These are phyloP conservation scores for Tricholoma sp. DNA, from an alignment of 768 basidiomycete genomes.

Conservation along the genomic window DNA sequence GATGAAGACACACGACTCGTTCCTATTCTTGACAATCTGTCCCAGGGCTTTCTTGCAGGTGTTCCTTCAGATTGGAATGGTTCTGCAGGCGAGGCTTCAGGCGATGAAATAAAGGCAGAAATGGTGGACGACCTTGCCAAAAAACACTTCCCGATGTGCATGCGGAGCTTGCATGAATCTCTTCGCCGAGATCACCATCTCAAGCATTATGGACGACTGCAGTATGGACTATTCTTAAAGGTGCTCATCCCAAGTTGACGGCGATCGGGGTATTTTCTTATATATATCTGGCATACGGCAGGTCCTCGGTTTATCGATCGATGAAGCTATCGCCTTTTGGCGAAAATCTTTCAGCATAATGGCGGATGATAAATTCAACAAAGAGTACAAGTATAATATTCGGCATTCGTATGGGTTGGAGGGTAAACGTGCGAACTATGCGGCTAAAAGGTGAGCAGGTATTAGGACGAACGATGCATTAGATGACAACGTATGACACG, in stretches of 20 bases:
- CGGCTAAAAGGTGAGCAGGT: slow-evolving; percentile 72
- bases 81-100: slow-evolving; percentile 43
- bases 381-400: slow-evolving; percentile 96
- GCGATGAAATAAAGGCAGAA: slow-evolving; percentile 80
- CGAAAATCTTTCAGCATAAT: slow-evolving; percentile 76
- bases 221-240: slow-evolving; percentile 95
- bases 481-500: slow-evolving; percentile 23
- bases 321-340: slow-evolving; percentile 95
- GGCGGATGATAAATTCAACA: slow-evolving; percentile 95
- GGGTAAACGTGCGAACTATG: slow-evolving; percentile 91
- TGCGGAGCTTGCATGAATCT: slow-evolving; percentile 84
- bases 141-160: slow-evolving; percentile 93
- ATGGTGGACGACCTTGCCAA: slow-evolving; percentile 86
- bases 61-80: slow-evolving; percentile 78
- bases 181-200: slow-evolving; percentile 77
- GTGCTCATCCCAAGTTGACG: slow-evolving; percentile 31
- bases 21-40: slow-evolving; percentile 87
- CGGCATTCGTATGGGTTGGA: slow-evolving; percentile 93
- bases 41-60: slow-evolving; percentile 90
- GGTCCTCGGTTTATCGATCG: slow-evolving; percentile 90
- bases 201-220: slow-evolving; percentile 87
- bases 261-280: background rate
- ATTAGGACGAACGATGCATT: background rate
- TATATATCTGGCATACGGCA: slow-evolving; percentile 23
- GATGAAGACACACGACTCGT: slow-evolving; percentile 92